phyloP scores from a whole-genome alignment of 495 filamentous ascomycete genomes.

The Trichoderma asperelloides region DNA sequence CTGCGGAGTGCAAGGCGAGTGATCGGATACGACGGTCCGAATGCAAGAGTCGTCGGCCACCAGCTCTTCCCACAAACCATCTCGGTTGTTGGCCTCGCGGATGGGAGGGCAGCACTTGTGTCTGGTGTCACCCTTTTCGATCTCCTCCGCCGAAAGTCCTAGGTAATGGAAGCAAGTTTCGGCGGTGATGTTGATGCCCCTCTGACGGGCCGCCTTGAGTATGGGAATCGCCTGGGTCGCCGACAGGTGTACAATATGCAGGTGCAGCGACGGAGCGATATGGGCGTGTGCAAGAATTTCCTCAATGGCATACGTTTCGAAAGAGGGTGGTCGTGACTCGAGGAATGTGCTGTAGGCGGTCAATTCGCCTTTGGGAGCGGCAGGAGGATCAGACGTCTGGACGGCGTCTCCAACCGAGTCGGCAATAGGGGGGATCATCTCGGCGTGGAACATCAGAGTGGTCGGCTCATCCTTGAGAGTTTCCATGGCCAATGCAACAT shows the following conservation, averaged over 20 bases:
- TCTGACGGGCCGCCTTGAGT: conserved; percentile 67
- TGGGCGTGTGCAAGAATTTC: conserved; percentile 75
- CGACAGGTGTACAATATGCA: conserved; percentile 94
- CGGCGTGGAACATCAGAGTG: conserved; percentile 96
- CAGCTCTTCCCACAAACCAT: conserved; percentile 81
- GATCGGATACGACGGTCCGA: conserved; percentile 90
- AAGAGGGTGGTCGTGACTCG: conserved; percentile 77
- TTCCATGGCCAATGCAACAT: conserved; percentile 71
- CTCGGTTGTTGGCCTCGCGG: conserved; percentile 72
- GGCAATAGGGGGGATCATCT: conserved; percentile 88
- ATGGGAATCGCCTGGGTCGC: conserved; percentile 88
- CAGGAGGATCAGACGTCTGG: conserved; percentile 61
- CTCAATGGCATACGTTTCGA: conserved; percentile 86
- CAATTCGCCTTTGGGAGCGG: conserved; percentile 65
- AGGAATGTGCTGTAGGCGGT: conserved; percentile 85
- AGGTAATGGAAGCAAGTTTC: conserved; percentile 99
- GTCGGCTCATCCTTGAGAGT: conserved; percentile 69
- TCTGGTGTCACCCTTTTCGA: conserved; percentile 82
- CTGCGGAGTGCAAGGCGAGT: conserved; percentile 91
- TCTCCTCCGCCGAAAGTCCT: conserved; percentile 76
- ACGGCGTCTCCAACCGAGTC: conserved; percentile 73
- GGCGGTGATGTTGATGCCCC: conserved; percentile 82
- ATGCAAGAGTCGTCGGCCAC: conserved; percentile 66
- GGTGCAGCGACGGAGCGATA: conserved; percentile 69
- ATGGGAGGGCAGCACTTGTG: conserved; percentile 99